phyloP scores from a whole-genome alignment of 2,329 filamentous ascomycete species.

The Hypoxylon sp. region DNA sequence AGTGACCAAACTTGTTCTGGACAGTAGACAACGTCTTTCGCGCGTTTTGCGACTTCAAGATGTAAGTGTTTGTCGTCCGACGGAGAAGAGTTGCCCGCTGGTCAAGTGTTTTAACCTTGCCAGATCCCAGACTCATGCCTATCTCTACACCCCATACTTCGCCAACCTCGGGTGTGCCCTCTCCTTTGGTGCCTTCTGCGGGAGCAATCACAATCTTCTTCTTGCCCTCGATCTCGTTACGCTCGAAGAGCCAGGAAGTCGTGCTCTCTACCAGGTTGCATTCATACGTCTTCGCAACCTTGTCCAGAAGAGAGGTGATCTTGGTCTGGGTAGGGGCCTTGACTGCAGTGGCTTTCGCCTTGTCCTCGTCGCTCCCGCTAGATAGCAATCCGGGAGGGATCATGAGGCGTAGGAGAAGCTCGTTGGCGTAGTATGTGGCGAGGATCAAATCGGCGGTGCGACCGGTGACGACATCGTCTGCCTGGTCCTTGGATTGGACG shows the following conservation, averaged over 20 bases:
- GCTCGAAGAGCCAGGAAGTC: slow-evolving; percentile 95
- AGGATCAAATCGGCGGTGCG: slow-evolving; percentile 88
- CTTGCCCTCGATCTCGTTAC: slow-evolving; percentile 95
- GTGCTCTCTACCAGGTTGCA: slow-evolving; percentile 97
- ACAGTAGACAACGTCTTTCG: slow-evolving; percentile 93
- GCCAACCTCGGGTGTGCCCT: slow-evolving; percentile 86
- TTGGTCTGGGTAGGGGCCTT: slow-evolving; percentile 87
- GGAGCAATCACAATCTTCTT: slow-evolving; percentile 98
- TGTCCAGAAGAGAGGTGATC: slow-evolving; percentile 90
- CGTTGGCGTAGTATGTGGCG: slow-evolving; percentile 94
- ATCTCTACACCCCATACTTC: slow-evolving; percentile 99
- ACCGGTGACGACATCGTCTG: slow-evolving; percentile 75
- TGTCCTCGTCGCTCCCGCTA: slow-evolving; percentile 90
- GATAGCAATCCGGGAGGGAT: slow-evolving; percentile 88
- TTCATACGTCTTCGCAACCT: slow-evolving; percentile 89
- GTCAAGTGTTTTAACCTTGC: slow-evolving; percentile 93
- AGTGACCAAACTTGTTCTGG: slow-evolving; percentile 95
- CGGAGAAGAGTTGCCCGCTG: slow-evolving; percentile 93
- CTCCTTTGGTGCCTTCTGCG: slow-evolving; percentile 87
- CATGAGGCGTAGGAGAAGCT: slow-evolving; percentile 91
- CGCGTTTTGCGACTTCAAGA: slow-evolving; percentile 92
- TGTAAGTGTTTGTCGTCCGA: slow-evolving; percentile 90
- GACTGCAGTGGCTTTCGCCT: slow-evolving; percentile 85
- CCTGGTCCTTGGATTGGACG: slow-evolving; percentile 71
- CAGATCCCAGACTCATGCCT: slow-evolving; percentile 87